Conservation (phyloP, 2,329 filamentous ascomycete genomes). For the Neodidymelliopsis sp. region DNA sequence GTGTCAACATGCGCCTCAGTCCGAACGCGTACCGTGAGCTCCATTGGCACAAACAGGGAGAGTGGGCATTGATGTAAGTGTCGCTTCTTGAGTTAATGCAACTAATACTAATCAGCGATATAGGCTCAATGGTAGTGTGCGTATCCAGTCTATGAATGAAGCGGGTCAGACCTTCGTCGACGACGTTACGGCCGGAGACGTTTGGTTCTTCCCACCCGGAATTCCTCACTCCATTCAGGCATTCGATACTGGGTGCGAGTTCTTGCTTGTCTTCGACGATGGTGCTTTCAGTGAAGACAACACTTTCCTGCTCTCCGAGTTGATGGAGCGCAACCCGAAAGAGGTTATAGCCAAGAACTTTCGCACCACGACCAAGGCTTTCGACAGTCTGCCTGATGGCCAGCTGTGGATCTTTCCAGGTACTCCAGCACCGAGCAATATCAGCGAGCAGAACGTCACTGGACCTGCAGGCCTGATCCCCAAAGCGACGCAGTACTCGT, state of each 20-base stretch:
- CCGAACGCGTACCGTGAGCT: constrained; percentile 66
- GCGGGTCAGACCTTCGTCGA: constrained; percentile 56
- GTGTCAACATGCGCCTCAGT: constrained; percentile 52
- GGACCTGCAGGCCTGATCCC: constrained; percentile 46
- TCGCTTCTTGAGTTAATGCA: background rate
- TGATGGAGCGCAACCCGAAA: constrained; percentile 56
- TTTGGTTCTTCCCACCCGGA: constrained; percentile 48
- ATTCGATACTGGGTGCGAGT: constrained; percentile 61
- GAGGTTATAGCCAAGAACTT: constrained; percentile 55
- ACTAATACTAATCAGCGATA: background rate
- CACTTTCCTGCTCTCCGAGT: constrained; percentile 65
- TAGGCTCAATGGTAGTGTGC: constrained; percentile 58
- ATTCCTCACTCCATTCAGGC: constrained; percentile 60
- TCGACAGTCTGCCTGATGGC: constrained; percentile 49
- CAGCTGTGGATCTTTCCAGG: constrained; percentile 55
- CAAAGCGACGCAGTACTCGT: constrained; percentile 45
- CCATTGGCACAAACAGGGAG: constrained; percentile 65
- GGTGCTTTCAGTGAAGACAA: constrained; percentile 66
- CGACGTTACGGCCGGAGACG: constrained; percentile 51
- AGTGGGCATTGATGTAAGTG: constrained; percentile 59
- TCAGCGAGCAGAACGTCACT: constrained; percentile 55
- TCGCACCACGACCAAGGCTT: constrained; percentile 46
- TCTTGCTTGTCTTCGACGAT: constrained; percentile 65
- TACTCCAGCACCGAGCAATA: constrained; percentile 47
- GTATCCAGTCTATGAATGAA: constrained; percentile 61